phyloP scores from a whole-genome alignment of 2,329 filamentous ascomycete species.

The Sphaceloma murrayae region DNA sequence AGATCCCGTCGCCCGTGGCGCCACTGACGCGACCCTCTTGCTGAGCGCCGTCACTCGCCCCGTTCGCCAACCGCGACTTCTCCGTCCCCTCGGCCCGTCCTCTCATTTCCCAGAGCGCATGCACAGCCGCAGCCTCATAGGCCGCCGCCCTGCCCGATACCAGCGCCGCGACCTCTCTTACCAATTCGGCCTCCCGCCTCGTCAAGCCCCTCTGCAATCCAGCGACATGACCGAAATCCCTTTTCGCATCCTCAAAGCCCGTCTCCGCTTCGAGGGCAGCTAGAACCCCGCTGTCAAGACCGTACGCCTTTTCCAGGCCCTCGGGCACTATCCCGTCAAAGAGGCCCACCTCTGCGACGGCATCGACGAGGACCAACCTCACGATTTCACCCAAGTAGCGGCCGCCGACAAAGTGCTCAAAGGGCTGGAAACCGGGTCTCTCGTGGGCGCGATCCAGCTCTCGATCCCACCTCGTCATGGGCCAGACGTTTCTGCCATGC shows the following conservation, averaged over 20 bases:
- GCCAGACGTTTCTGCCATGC: constrained; percentile 51
- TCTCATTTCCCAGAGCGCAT: constrained; percentile 51
- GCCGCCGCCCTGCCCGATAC: constrained; percentile 52
- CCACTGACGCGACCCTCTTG: too few relatives aligned
- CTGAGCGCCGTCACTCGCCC: background rate
- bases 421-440: constrained; percentile 53
- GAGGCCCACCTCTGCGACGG: constrained; percentile 45
- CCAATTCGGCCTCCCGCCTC: constrained; percentile 44
- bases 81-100: constrained; percentile 12
- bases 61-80: constrained; percentile 2
- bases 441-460: constrained; percentile 47
- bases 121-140: constrained; percentile 53
- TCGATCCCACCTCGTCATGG: constrained; percentile 53
- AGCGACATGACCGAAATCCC: constrained; percentile 43
- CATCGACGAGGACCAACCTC: constrained; percentile 51
- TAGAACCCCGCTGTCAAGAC: constrained; percentile 50
- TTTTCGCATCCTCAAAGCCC: constrained; percentile 33
- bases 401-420: constrained; percentile 55
- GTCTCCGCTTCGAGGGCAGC: constrained; percentile 47
- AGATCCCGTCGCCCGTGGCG: too few relatives aligned
- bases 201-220: constrained; percentile 33
- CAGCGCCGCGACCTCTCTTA: constrained; percentile 43
- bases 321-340: constrained; percentile 49
- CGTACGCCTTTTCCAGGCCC: constrained; percentile 44
- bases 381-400: constrained; percentile 56